These are phyloP conservation scores for Rhizopogon salebrosus DNA, from an alignment of 768 basidiomycete genomes.

Conservation along the genomic window DNA sequence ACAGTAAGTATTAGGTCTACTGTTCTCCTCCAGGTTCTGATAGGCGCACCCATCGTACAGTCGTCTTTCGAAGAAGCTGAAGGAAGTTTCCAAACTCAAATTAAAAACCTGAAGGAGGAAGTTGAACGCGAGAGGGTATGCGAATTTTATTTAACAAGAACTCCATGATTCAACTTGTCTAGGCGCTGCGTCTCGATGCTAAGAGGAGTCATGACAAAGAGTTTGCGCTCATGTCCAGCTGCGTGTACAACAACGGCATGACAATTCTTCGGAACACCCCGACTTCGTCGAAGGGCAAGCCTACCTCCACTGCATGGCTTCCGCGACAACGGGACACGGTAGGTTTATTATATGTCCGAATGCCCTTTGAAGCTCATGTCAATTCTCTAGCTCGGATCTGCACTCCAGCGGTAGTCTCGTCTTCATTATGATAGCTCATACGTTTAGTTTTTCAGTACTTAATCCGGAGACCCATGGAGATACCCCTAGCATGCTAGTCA, in stretches of 20 bases:
- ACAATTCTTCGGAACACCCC: conserved; percentile 57
- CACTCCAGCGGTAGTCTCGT: conserved; percentile 17
- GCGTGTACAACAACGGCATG: conserved; percentile 69
- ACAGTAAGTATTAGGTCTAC: conserved; percentile 33
- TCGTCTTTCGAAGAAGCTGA: conserved; percentile 72
- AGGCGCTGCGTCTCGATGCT: conserved; percentile 52
- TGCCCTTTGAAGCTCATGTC: neutral
- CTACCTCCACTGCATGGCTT: conserved; percentile 64
- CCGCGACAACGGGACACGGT: conserved; percentile 56
- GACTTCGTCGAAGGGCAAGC: conserved; percentile 37
- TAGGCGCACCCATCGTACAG: conserved; percentile 16
- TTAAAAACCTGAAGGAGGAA: conserved; percentile 63
- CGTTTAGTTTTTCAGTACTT: neutral
- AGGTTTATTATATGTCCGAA: neutral
- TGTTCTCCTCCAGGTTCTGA: conserved; percentile 8
- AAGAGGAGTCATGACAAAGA: conserved; percentile 64
- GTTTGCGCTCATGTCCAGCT: conserved; percentile 76
- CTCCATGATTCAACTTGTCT: conserved; percentile 1
- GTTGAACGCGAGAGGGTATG: conserved; percentile 50
- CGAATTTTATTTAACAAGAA: neutral
- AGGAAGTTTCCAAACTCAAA: conserved; percentile 56
- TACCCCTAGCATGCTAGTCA: conserved; percentile 8
- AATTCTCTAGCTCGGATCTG: conserved; percentile 22
- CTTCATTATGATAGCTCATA: neutral
- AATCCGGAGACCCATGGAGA: conserved; percentile 5